Conservation (phyloP, 768 basidiomycete species). For the Lyophyllum decastes region DNA sequence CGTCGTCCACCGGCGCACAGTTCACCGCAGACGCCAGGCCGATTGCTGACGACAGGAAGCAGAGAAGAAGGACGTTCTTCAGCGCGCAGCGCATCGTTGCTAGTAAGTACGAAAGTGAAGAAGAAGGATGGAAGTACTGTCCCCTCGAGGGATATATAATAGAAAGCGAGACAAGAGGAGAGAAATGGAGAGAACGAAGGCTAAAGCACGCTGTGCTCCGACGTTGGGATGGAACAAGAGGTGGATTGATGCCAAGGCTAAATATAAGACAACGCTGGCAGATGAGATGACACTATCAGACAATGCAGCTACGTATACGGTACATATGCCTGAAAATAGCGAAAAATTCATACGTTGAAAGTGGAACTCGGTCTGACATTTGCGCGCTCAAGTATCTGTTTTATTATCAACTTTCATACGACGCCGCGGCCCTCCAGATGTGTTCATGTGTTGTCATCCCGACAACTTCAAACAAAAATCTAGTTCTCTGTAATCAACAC, state of each 20-base stretch:
- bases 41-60: background rate
- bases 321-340: no score
- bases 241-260: background rate
- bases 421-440: no score
- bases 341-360: no score
- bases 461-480: no score
- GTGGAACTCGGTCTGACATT: no score
- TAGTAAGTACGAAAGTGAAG: background rate
- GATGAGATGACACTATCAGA: background rate
- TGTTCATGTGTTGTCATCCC: no score
- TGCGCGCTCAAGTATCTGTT: no score
- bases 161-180: background rate
- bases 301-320: background rate
- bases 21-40: slow-evolving; percentile 7
- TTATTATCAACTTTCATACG: no score
- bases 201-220: background rate
- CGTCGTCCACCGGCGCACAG: slow-evolving; percentile 6
- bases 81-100: slow-evolving; percentile 3
- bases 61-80: slow-evolving; percentile 1
- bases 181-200: background rate
- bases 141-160: slow-evolving; percentile 11
- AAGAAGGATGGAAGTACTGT: background rate
- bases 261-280: background rate
- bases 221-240: background rate
- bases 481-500: no score